A percentile compares a stretch with the other conserved stretches of the same genome.
Conservation (phyloP, 495 filamentous ascomycete species). For the Halenospora varia region DNA sequence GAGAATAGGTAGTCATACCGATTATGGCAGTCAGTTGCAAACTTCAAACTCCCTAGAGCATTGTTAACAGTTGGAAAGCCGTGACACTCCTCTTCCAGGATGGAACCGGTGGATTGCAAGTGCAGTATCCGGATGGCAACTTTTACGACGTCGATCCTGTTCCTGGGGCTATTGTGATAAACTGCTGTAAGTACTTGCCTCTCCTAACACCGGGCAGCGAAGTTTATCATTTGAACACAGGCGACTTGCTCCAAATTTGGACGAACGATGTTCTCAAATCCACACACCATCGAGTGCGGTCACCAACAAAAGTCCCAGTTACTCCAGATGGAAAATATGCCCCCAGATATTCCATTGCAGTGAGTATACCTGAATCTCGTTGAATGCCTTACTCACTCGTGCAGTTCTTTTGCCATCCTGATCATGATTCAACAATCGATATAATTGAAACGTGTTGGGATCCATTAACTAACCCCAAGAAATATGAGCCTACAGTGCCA, state of each 20-base stretch:
- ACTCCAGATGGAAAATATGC: background rate
- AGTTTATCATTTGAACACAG: background rate
- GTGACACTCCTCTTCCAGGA: slow-evolving; percentile 1
- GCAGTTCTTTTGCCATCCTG: slow-evolving; percentile 1
- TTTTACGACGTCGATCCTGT: slow-evolving; percentile 2
- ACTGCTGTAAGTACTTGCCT: background rate
- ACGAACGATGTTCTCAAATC: background rate
- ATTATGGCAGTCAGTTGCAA: slow-evolving; percentile 4
- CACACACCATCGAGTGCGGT: background rate
- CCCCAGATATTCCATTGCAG: background rate
- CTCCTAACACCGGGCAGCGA: background rate
- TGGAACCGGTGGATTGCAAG: background rate
- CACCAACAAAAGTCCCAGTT: background rate
- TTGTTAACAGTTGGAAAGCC: background rate
- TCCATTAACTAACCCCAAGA: background rate
- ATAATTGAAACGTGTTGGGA: slow-evolving; percentile 1
- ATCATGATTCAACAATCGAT: background rate
- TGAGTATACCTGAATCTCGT: background rate
- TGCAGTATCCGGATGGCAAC: background rate
- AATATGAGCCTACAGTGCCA: background rate
- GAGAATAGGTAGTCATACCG: background rate
- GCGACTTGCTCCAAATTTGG: background rate
- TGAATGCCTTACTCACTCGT: background rate
- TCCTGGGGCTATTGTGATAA: background rate
- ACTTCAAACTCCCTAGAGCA: background rate